These are phyloP conservation scores for Aureobasidium sp. DNA, from an alignment of 2,329 filamentous ascomycete species.

Conservation along the genomic window DNA sequence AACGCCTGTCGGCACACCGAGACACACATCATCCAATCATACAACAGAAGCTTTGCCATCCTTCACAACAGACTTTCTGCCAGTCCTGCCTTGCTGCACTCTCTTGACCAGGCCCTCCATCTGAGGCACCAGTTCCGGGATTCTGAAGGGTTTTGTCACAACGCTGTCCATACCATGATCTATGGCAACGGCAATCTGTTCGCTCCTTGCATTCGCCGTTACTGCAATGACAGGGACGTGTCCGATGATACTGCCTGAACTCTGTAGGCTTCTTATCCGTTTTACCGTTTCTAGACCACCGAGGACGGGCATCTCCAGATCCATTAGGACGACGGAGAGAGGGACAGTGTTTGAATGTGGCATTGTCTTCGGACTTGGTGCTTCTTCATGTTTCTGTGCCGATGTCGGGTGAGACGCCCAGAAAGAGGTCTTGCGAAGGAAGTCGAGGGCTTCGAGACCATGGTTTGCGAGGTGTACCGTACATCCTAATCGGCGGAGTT, in stretches of 20 bases:
- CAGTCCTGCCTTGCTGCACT: background rate
- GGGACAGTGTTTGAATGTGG: background rate
- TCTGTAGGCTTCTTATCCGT: conserved; percentile 55
- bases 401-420: conserved; percentile 3
- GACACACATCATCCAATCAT: background rate
- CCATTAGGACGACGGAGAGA: conserved; percentile 14
- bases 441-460: conserved; percentile 25
- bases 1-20: background rate
- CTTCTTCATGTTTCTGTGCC: background rate
- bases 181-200: conserved; percentile 20
- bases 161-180: conserved; percentile 23
- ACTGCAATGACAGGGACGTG: conserved; percentile 67
- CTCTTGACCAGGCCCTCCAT: conserved; percentile 42
- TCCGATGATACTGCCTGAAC: conserved; percentile 47
- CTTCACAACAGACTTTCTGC: background rate
- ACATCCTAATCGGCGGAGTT: conserved; percentile 24
- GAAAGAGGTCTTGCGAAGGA: conserved; percentile 20
- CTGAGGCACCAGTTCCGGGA: conserved; percentile 30
- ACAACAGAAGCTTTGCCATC: background rate
- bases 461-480: conserved; percentile 24
- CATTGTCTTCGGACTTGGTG: background rate
- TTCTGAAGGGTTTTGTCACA: conserved; percentile 31
- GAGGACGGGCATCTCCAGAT: conserved; percentile 67
- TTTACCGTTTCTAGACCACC: conserved; percentile 64
- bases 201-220: conserved; percentile 64